Evolutionary conservation across 805 yeast genomes (phyloP), one percentile per base, ranked within the genome.

Genomic region (Hanseniaspora clermontiae): DNA sequence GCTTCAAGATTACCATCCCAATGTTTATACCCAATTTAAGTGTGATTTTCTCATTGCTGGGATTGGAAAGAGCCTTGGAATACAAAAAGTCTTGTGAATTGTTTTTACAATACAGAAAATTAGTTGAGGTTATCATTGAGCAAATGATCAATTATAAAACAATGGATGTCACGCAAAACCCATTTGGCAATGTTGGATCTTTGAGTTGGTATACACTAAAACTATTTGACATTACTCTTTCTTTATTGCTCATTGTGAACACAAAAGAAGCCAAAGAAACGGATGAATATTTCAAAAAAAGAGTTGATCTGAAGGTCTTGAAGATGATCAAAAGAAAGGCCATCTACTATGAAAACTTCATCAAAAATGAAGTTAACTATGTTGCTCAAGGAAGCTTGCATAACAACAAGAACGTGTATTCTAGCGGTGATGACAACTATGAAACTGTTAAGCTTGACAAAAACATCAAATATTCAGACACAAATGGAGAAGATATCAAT

Each of bases 51-150:
- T 74, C 84, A 0, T 70, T 85, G 34, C 62, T 84, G 49, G 84
- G 83, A 31, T 87, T 89, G 0, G 79, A 80, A 60, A 89, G 95
- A 15, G 79, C 88, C 0, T 71, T 89, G 57, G 96, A 88, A 60
- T 87, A 86, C 65, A 81, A 87, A 2, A 80, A 87, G 65, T 88
- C 89, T 40, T 95, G 96, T 0, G 82, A 91, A 1, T 68, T 88
- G 55, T 81, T 83, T 64, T 85, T 80, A 64, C 88, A 82, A 52
- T 53, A 43, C 37, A 45, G 57, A 46, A 53, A 53, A 32, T 24
- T 53, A 20, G 80, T 83, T 64, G 83, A 80, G 61, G 74, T 69
- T 37, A 69, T 85, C 49, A 68, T 88, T 49, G 67, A 72, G 20
- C 76, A 72, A 34, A 73, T 81, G 2, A 67, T 83, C 2, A 68